Evolutionary conservation across 441 rosid species (phyloP).

Genomic region (Syzygium malaccense): DNA sequence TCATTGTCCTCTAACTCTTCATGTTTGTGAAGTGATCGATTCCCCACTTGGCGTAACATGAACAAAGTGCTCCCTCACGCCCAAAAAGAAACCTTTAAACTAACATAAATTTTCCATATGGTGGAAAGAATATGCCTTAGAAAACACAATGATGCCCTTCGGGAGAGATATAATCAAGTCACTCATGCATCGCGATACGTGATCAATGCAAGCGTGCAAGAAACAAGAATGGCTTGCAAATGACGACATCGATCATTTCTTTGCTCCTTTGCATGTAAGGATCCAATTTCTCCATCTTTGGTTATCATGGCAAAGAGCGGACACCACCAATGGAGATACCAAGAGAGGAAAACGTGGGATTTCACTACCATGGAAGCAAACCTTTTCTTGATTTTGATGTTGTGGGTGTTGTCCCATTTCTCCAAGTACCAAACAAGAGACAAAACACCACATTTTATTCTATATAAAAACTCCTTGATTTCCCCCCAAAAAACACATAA

Average conservation of each 20-base stretch:
- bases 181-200: neutral
- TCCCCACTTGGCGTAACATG: neutral
- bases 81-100: neutral
- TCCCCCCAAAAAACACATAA: neutral
- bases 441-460: accelerated
- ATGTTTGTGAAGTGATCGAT: neutral
- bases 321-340: neutral
- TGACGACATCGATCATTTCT: neutral
- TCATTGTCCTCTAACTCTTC: neutral
- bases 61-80: neutral
- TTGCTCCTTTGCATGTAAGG: neutral
- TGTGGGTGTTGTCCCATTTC: neutral
- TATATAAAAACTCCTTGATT: neutral
- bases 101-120: neutral
- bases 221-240: neutral
- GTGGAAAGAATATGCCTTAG: neutral
- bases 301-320: neutral
- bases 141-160: neutral
- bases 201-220: neutral
- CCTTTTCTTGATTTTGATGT: neutral
- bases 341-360: neutral
- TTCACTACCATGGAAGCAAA: neutral
- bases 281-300: neutral
- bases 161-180: neutral
- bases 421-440: neutral